Evolutionary conservation across 129 eudicot genomes (phyloP).

Genomic region (Artemisia tridentata): DNA sequence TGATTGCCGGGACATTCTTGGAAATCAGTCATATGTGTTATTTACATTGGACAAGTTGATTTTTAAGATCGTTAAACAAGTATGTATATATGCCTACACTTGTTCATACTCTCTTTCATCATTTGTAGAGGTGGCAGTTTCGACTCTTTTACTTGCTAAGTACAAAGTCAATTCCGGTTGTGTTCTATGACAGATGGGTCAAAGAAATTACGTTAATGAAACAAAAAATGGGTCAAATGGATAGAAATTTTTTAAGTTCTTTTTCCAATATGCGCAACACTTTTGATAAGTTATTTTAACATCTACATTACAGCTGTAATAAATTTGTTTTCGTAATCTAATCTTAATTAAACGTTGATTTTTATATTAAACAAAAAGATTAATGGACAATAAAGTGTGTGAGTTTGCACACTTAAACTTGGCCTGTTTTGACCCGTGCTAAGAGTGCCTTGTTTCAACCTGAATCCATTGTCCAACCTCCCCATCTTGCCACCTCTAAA

Average conservation of each 20-base stretch:
- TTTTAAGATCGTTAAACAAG: constrained; percentile 95
- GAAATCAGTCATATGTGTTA: constrained; percentile 89
- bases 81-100: constrained; percentile 17
- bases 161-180: neutral
- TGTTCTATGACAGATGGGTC: neutral
- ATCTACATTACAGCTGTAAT: no score
- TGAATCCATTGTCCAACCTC: neutral
- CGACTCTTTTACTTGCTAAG: neutral
- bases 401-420: neutral
- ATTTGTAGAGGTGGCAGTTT: neutral
- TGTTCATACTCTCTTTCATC: neutral
- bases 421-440: neutral
- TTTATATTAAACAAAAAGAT: no score
- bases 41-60: constrained; percentile 95
- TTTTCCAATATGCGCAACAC: no score
- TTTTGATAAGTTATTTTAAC: no score
- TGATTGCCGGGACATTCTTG: constrained; percentile 87
- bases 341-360: no score
- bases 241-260: no score
- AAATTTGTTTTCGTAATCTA: neutral
- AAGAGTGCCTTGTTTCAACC: neutral
- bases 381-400: neutral
- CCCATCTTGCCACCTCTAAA: neutral
- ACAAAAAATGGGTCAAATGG: neutral
- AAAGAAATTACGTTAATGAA: neutral